Base-by-base conservation (phyloP, 2,329 filamentous ascomycete genomes). In the Fusarium aywerte region DNA sequence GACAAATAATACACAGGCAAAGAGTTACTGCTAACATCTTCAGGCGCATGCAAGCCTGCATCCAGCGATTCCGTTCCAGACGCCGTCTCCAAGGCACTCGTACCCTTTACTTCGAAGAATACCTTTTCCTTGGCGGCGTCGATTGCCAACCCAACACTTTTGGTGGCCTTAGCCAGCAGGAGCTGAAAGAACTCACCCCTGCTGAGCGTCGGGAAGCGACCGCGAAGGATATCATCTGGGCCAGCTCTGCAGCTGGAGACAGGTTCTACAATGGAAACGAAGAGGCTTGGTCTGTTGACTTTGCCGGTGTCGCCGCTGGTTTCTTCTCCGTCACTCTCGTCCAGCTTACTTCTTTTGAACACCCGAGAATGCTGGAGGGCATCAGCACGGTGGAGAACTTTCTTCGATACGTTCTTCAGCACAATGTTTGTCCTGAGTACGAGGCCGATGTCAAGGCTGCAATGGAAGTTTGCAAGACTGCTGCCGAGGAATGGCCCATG, bases 371-470 rank as follows among this genome's bases (percentile, higher is more conserved):
- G 63, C 79, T 84, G n/a, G 52, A 56, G 5, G 88, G 88, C 4
- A 87, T 89, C 20, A 84, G 85, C 32, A 87, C 96, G 1, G 83
- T 97, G 38, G 87, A 88, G 61, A 97, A 96, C 74, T 98, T 98
- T 75, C 87, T 97, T 66, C 92, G 92, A 67, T 99, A 97, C 69
- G 82, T 98, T 1, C 82, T 94, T 11, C 87, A 91, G 62, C 94
- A 98, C 74, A 86, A 91, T 35, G 95, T 96, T 16, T 97, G 93
- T 73, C 90, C 91, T 0, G 96, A 98, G 76, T 91, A 94, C 74
- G 82, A 78, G 0, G 80, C 84, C 1, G 86, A 95, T 65, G 83
- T 98, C 58, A 79, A 86, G 16, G 80, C 83, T 0, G 93, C 94
- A 0, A 81, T 90, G 9, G 76, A 76, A 2, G 76, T 95, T 27